phyloP scores from a whole-genome alignment of 1,284 basidiomycete genomes.

The Bondarzewia mesenterica region DNA sequence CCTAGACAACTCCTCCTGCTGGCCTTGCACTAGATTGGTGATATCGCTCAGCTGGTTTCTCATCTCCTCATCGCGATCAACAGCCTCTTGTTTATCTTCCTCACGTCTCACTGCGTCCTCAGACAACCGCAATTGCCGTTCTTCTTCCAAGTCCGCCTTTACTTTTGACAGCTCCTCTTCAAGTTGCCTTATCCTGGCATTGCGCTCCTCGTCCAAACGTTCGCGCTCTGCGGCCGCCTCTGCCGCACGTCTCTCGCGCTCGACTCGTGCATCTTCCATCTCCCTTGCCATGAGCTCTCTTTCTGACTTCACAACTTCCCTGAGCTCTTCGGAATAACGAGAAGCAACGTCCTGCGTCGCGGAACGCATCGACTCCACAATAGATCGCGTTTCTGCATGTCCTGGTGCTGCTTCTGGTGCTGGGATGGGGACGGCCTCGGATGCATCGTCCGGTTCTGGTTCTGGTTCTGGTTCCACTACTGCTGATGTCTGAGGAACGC shows the following conservation, averaged over 20 bases:
- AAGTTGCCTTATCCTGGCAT: constrained; percentile 45
- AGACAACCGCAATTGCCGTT: constrained; percentile 44
- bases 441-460: neutral
- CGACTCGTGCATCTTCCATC: constrained; percentile 37
- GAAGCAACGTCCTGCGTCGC: constrained; percentile 39
- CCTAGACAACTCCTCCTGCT: constrained; percentile 43
- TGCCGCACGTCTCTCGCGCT: constrained; percentile 42
- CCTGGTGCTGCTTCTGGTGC: neutral
- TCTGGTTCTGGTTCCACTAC: neutral
- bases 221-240: constrained; percentile 10
- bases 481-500: neutral
- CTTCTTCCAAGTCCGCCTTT: constrained; percentile 44
- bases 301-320: constrained; percentile 48
- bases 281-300: constrained; percentile 50
- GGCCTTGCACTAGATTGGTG: constrained; percentile 58
- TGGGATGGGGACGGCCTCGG: neutral
- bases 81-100: constrained; percentile 42
- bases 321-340: constrained; percentile 46
- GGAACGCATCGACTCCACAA: constrained; percentile 29
- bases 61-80: constrained; percentile 51
- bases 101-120: constrained; percentile 57
- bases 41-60: constrained; percentile 56
- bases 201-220: constrained; percentile 40
- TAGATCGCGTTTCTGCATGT: constrained; percentile 15
- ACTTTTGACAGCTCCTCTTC: constrained; percentile 55